phyloP scores from a whole-genome alignment of 805 yeast genomes.

The Saturnispora ahearnii region DNA sequence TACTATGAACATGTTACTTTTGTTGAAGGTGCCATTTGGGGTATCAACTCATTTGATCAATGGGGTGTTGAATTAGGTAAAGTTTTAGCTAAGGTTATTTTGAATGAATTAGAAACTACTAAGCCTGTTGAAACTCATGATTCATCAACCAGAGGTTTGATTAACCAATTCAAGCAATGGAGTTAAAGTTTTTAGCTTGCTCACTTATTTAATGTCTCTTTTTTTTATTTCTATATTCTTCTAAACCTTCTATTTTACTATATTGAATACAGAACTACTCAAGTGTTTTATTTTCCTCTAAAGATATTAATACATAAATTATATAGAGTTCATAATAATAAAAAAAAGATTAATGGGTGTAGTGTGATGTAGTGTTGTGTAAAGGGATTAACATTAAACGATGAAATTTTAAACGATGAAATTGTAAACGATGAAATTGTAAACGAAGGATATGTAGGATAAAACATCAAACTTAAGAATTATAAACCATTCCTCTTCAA shows the following conservation, averaged over 20 bases:
- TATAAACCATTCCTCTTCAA: slow-evolving; percentile 5
- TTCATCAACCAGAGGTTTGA: slow-evolving; percentile 82
- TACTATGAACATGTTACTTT: slow-evolving; percentile 97
- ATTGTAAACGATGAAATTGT: not conserved
- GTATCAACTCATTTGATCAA: slow-evolving; percentile 98
- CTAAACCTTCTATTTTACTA: not conserved
- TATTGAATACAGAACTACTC: no score
- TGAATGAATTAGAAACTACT: slow-evolving; percentile 69
- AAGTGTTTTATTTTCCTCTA: not conserved
- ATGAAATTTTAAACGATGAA: not conserved
- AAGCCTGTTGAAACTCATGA: slow-evolving; percentile 63
- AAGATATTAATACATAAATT: no score
- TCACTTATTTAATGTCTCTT: not conserved
- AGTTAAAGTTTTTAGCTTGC: slow-evolving; percentile 15
- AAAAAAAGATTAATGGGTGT: no score
- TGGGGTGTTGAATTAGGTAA: slow-evolving; percentile 99
- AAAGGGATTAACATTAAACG: not conserved
- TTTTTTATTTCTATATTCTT: not conserved
- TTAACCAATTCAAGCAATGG: slow-evolving; percentile 95
- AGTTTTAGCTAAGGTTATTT: slow-evolving; percentile 92
- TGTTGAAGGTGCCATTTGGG: slow-evolving; percentile 99
- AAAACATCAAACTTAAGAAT: not conserved
- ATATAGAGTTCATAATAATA: not conserved
- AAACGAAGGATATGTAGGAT: not conserved
- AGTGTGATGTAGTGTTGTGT: no score